A percentile compares a stretch with the other conserved stretches of the same genome.
These are phyloP conservation scores for Schoenoplectus triqueter DNA, from an alignment of 202 grass and related monocot species.

Conservation along the genomic window DNA sequence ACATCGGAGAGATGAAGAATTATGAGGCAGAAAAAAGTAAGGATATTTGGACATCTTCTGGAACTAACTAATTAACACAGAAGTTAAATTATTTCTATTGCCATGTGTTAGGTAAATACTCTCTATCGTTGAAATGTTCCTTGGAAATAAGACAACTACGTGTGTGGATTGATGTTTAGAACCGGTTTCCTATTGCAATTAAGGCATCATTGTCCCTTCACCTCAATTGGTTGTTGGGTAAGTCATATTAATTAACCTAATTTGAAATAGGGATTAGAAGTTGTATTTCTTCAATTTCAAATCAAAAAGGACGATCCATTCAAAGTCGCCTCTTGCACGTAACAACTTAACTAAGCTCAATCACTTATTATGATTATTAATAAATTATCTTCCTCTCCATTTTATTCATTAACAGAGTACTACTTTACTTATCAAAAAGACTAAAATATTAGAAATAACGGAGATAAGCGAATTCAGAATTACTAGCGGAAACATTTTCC, in stretches of 20 bases:
- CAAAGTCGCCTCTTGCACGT: slow-evolving; percentile 37
- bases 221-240: neutral
- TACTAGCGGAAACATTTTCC: no score
- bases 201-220: slow-evolving; percentile 18
- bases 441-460: neutral
- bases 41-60: no score
- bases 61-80: neutral
- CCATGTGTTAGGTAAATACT: slow-evolving; percentile 13
- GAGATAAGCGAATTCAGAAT: no score
- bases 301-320: neutral
- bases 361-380: slow-evolving; percentile 2
- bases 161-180: neutral
- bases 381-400: slow-evolving; percentile 16
- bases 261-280: neutral
- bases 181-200: neutral
- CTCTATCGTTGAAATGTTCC: neutral
- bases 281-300: neutral
- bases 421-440: neutral
- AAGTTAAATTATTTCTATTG: neutral
- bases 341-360: slow-evolving; percentile 28
- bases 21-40: no score
- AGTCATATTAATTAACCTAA: slow-evolving; percentile 13
- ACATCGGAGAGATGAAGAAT: no score
- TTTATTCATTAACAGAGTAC: neutral
- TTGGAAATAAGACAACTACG: neutral